A percentile compares a stretch with the other conserved stretches of the same genome.
These are phyloP conservation scores for Carex myosuroides DNA, from an alignment of 176 grass and related monocot genomes.

Conservation along the genomic window DNA sequence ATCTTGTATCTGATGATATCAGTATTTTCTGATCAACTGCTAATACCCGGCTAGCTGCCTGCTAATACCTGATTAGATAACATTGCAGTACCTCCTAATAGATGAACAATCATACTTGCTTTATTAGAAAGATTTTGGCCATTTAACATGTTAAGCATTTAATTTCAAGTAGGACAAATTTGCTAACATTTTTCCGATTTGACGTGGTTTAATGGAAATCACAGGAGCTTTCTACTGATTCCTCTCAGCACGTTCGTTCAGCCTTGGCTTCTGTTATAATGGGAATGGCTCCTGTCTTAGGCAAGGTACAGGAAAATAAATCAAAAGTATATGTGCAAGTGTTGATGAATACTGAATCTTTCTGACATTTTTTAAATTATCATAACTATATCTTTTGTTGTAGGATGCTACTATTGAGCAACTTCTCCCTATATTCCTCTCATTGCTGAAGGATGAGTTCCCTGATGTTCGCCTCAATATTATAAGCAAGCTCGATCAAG, in stretches of 20 bases:
- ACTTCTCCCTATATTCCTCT: slow-evolving; percentile 97
- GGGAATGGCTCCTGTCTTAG: slow-evolving; percentile 94
- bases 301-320: slow-evolving; percentile 50
- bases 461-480: slow-evolving; percentile 97
- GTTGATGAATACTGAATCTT: background rate
- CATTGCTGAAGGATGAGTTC: slow-evolving; percentile 94
- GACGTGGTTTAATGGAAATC: background rate
- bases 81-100: background rate
- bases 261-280: slow-evolving; percentile 98
- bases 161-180: background rate
- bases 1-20: background rate
- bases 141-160: background rate
- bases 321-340: slow-evolving; percentile 5
- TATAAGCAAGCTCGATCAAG: slow-evolving; percentile 98
- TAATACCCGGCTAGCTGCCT: background rate
- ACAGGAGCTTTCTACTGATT: slow-evolving; percentile 85
- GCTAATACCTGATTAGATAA: background rate
- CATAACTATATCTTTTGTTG: slow-evolving; percentile 14
- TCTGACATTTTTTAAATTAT: background rate
- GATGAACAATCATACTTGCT: background rate
- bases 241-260: slow-evolving; percentile 96
- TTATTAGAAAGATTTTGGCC: background rate
- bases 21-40: background rate
- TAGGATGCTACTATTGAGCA: slow-evolving; percentile 84
- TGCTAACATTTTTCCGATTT: background rate